phyloP scores from a whole-genome alignment of 352 stramenopile species.

The Pythium coloratum region DNA sequence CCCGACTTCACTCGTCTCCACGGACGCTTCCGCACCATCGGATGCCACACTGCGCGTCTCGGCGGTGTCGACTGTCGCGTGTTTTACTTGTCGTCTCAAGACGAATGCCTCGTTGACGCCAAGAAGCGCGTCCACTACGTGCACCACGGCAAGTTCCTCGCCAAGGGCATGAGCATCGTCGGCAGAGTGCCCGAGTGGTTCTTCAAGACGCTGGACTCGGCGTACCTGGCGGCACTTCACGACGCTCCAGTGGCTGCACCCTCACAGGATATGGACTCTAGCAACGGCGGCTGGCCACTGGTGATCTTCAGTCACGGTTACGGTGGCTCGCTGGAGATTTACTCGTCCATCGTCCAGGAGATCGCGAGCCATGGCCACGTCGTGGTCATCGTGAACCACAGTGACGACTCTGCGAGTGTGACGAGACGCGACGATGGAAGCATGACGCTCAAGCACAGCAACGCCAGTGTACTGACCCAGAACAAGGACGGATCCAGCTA shows the following conservation, averaged over 20 bases:
- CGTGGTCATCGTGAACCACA: constrained; percentile 62
- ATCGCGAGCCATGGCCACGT: constrained; percentile 58
- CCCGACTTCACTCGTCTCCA: constrained; percentile 45
- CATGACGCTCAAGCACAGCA: constrained; percentile 52
- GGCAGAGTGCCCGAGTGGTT: constrained; percentile 45
- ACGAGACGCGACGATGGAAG: constrained; percentile 35
- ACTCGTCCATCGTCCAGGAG: constrained; percentile 56
- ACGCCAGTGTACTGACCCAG: constrained; percentile 37
- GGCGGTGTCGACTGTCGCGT: constrained; percentile 58
- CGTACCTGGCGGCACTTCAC: constrained; percentile 38
- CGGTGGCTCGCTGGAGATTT: constrained; percentile 56
- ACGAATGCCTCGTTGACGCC: not conserved
- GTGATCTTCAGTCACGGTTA: constrained; percentile 67
- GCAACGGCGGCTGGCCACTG: constrained; percentile 38
- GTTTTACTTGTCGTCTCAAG: constrained; percentile 48
- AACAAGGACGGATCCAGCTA: constrained; percentile 49
- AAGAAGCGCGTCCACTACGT: constrained; percentile 32
- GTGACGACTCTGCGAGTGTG: constrained; percentile 57
- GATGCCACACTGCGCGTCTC: constrained; percentile 37
- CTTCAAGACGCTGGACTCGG: constrained; percentile 55
- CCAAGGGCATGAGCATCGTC: constrained; percentile 50
- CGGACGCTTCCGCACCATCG: constrained; percentile 42
- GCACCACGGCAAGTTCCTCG: constrained; percentile 52
- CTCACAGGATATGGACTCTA: not conserved
- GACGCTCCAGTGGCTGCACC: constrained; percentile 32